phyloP scores from a whole-genome alignment of 768 basidiomycete genomes.

The Serendipita sp. region DNA sequence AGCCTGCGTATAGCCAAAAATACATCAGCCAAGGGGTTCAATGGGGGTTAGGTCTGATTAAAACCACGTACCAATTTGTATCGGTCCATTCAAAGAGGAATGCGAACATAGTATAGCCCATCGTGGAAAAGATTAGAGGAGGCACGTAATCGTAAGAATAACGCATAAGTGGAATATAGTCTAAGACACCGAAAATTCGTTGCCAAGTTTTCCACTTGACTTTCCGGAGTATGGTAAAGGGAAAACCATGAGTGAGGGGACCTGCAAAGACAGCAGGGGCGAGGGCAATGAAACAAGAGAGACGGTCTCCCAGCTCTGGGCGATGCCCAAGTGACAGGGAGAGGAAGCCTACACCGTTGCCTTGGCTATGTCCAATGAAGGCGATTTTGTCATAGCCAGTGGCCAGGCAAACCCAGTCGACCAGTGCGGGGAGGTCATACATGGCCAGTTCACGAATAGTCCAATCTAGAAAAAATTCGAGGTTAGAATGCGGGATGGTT shows the following conservation, averaged over 20 bases:
- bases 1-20: conserved; percentile 20
- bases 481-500: neutral
- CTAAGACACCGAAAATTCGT: conserved; percentile 30
- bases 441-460: conserved; percentile 32
- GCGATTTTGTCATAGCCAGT: conserved; percentile 33
- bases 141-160: conserved; percentile 29
- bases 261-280: conserved; percentile 36
- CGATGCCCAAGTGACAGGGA: conserved; percentile 32
- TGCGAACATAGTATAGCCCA: conserved; percentile 33
- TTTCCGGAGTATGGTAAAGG: conserved; percentile 27
- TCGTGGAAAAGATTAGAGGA: conserved; percentile 24
- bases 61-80: conserved; percentile 24
- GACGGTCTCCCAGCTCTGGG: conserved; percentile 27
- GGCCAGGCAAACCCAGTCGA: conserved; percentile 28
- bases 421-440: conserved; percentile 33
- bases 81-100: conserved; percentile 35
- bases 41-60: neutral
- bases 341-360: conserved; percentile 32
- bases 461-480: conserved; percentile 22
- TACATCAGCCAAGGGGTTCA: too few relatives aligned
- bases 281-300: conserved; percentile 30
- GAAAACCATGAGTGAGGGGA: conserved; percentile 30
- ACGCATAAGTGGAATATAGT: conserved; percentile 36
- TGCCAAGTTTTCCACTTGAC: conserved; percentile 32
- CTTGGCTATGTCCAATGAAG: conserved; percentile 36